Evolutionary conservation across 2,329 filamentous ascomycete species (phyloP).

Genomic region (Neopestalotiopsis rosae): DNA sequence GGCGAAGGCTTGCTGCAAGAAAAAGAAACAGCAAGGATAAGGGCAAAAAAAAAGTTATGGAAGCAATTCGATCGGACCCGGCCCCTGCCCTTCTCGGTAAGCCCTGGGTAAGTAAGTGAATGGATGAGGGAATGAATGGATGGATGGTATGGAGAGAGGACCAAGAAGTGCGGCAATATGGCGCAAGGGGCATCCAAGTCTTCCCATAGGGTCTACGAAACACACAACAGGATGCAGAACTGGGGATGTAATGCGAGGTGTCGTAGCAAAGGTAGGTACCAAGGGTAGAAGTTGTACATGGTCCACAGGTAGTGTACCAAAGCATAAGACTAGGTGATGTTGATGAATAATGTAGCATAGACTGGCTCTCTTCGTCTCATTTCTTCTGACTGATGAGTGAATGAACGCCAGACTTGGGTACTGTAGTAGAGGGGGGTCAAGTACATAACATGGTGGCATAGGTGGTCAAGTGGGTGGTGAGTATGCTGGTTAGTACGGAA

Average conservation of each 20-base stretch:
- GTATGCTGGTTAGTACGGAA: background rate
- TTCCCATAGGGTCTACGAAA: background rate
- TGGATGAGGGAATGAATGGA: no score
- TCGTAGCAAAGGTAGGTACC: background rate
- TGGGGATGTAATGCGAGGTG: background rate
- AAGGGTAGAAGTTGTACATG: background rate
- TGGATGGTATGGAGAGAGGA: background rate
- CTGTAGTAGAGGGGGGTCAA: background rate
- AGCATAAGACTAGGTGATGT: background rate
- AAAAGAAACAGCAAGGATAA: background rate
- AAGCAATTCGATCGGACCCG: background rate
- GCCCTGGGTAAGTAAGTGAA: no score
- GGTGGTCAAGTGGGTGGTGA: background rate
- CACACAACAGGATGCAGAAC: background rate
- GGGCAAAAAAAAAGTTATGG: background rate
- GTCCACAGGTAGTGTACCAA: background rate
- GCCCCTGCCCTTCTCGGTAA: background rate
- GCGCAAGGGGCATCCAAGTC: background rate
- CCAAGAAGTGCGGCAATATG: background rate
- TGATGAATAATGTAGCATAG: no score
- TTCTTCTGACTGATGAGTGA: background rate
- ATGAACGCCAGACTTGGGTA: background rate
- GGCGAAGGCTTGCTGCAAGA: background rate
- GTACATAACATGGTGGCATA: background rate
- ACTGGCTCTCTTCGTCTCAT: no score